Base-by-base conservation (phyloP, 148 eudicot genomes). In the Amaranthus hypochondriacus region DNA sequence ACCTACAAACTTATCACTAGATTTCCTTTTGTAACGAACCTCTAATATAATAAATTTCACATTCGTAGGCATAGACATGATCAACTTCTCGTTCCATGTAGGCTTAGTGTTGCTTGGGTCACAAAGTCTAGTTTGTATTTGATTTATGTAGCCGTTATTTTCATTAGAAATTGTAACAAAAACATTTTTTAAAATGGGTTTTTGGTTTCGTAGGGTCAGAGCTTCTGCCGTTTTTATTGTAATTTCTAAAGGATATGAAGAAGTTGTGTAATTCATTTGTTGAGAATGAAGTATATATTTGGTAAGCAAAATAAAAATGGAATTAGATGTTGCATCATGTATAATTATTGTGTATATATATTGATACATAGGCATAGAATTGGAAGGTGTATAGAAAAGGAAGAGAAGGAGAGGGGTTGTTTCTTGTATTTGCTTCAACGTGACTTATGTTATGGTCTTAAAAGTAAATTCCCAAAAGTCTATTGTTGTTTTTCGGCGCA, bases 41-140 rank as follows among this genome's bases (percentile, higher is more conserved):
- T 84, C 91, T 54, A 87, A 82, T 39, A 76, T 68, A 46, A 92
- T 18, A 55, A 42, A 84, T 9, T n/a, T 79, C 4, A 79, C 77
- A 44, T 64, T 76, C 57, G 28, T 62, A 56, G 96, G 87, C 56
- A 84, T 57, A 48, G 79, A 65, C 51, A 83, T 68, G 2, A 15
- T 21, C 2, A 90, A 75, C 70, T 79, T 84, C 74, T 86, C 87
- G 68, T 88, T 81, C 96, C 97, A 92, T 11, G 64, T 57, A 6
- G 91, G 93, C 51, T 68, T 60, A 28, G 74, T 49, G 8, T 64
- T 58, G 12, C 42, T 88, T 7, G 85, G 83, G 10, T 76, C 78
- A 55, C 82, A 50, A 50, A 43, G 5, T 9, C n/a, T 28, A 15
- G 60, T 67, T 48, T 84, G 79, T 12, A 11, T 46, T 1, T 68